These are phyloP conservation scores for Pelargonium myrrhifolium DNA, from an alignment of 441 rosid species.

Conservation along the genomic window DNA sequence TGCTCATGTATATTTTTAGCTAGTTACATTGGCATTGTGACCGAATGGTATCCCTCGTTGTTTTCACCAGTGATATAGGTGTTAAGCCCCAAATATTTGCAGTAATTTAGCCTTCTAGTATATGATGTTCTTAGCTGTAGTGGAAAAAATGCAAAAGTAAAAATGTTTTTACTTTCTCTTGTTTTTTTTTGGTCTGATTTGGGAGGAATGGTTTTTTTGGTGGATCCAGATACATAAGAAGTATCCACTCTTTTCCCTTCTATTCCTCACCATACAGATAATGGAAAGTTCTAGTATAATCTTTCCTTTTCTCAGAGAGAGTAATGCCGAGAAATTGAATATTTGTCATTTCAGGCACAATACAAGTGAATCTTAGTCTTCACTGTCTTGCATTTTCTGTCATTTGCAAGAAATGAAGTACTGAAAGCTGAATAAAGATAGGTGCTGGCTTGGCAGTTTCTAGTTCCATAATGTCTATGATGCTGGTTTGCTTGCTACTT, in stretches of 20 bases:
- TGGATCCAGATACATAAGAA: neutral
- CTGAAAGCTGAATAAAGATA: no score
- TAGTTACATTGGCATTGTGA: slow-evolving; percentile 1
- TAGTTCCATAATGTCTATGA: no score
- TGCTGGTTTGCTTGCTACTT: no score
- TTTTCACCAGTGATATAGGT: neutral
- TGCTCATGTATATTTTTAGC: neutral
- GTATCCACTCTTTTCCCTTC: slow-evolving; percentile 1
- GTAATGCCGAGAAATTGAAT: neutral
- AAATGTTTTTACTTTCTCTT: neutral
- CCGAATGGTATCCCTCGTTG: neutral
- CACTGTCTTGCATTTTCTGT: no score
- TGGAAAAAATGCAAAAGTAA: neutral
- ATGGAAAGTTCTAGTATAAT: neutral
- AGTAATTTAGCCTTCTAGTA: neutral
- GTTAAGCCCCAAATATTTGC: neutral
- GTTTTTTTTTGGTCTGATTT: neutral
- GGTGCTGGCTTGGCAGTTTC: no score
- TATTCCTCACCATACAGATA: slow-evolving; percentile 3
- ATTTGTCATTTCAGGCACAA: neutral
- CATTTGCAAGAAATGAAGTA: no score
- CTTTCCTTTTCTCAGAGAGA: neutral
- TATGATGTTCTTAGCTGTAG: slow-evolving; percentile 5
- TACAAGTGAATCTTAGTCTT: no score
- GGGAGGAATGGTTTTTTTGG: slow-evolving; percentile 6